Evolutionary conservation across 2,329 filamentous ascomycete species (phyloP).

Genomic region (Microsporum audouinii): DNA sequence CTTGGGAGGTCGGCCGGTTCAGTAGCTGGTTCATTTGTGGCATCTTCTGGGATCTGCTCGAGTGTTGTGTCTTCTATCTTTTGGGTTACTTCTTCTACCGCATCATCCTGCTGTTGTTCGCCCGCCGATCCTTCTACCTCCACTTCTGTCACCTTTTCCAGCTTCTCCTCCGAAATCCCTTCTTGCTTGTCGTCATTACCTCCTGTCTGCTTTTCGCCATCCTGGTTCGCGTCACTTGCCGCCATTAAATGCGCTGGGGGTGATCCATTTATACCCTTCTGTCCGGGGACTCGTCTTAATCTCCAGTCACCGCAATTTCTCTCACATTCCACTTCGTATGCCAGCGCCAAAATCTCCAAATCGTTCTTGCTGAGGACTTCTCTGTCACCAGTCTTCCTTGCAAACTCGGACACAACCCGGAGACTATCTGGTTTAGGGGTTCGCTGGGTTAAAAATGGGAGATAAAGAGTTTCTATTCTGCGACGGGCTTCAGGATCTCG

Average conservation of each 20-base stretch:
- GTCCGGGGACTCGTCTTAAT: constrained; percentile 63
- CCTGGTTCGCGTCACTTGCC: constrained; percentile 14
- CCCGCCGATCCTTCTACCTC: constrained; percentile 4
- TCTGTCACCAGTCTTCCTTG: constrained; percentile 77
- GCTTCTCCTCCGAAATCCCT: constrained; percentile 18
- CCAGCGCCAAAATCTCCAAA: constrained; percentile 76
- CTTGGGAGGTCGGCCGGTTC: neutral
- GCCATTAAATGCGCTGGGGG: constrained; percentile 36
- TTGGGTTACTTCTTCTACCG: constrained; percentile 23
- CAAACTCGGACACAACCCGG: constrained; percentile 71
- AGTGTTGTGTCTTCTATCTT: constrained; percentile 20
- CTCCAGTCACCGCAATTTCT: constrained; percentile 82
- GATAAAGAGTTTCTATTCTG: constrained; percentile 70
- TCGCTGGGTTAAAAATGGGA: constrained; percentile 72
- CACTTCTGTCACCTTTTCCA: constrained; percentile 16
- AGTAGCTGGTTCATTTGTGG: neutral
- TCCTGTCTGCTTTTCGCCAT: constrained; percentile 16
- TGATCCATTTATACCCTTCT: constrained; percentile 64
- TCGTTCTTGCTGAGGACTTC: constrained; percentile 80
- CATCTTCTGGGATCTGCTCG: constrained; percentile 14
- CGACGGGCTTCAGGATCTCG: constrained; percentile 68
- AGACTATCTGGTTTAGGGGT: constrained; percentile 65
- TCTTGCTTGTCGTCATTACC: constrained; percentile 15
- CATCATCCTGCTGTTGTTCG: constrained; percentile 7
- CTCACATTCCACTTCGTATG: constrained; percentile 91